Evolutionary conservation across 305 asterid species (phyloP).

Genomic region (Solanum hybrid): DNA sequence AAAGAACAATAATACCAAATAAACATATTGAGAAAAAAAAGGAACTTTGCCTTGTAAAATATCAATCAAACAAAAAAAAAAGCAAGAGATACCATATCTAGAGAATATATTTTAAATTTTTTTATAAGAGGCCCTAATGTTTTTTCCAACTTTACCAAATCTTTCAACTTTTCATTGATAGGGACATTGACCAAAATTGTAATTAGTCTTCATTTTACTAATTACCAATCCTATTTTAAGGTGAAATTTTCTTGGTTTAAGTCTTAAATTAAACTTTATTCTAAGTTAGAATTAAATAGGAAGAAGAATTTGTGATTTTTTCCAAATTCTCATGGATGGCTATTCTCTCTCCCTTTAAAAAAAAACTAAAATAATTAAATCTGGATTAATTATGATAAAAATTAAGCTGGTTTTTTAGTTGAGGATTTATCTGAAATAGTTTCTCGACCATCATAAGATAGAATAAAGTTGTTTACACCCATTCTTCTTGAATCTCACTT

Average conservation of each 20-base stretch:
- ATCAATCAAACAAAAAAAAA: neutral
- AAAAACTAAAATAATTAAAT: too few species aligned
- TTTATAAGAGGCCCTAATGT: neutral
- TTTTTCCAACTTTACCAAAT: neutral
- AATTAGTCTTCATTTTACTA: neutral
- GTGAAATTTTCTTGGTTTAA: neutral
- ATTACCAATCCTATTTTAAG: neutral
- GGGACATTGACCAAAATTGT: neutral
- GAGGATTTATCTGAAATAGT: too few species aligned
- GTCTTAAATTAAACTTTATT: neutral
- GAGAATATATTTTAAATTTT: neutral
- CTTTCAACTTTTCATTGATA: conserved; percentile 10
- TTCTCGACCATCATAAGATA: too few species aligned
- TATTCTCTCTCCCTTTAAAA: neutral
- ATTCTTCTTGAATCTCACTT: neutral
- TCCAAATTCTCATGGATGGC: neutral
- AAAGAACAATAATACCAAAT: neutral
- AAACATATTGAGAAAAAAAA: neutral
- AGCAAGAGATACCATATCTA: conserved; percentile 4
- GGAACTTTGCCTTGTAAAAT: neutral
- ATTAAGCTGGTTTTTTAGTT: neutral
- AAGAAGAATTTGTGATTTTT: neutral
- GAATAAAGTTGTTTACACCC: too few species aligned
- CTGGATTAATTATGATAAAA: neutral
- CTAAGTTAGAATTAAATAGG: neutral